A percentile compares a stretch with the other conserved stretches of the same genome.
These are phyloP conservation scores for Piper betle DNA, from an alignment of 164 flowering plant genomes.

Conservation along the genomic window DNA sequence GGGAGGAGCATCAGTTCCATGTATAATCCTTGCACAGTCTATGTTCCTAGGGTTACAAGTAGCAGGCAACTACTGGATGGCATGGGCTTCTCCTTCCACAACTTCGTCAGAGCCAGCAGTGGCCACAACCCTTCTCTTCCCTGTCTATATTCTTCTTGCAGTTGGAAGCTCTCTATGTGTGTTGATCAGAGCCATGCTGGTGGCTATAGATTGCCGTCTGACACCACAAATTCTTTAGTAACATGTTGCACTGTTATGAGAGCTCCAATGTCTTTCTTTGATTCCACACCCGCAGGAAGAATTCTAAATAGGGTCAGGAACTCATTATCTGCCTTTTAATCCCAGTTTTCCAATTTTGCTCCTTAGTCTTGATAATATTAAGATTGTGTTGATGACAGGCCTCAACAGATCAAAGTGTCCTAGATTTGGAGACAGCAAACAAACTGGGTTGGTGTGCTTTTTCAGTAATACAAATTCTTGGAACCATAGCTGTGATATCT, in stretches of 20 bases:
- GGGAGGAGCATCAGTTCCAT: conserved; percentile 57
- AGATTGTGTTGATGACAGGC: conserved; percentile 42
- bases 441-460: conserved; percentile 89
- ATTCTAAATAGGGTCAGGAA: conserved; percentile 72
- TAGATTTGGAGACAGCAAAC: conserved; percentile 66
- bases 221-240: conserved; percentile 65
- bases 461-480: conserved; percentile 70
- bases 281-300: conserved; percentile 94
- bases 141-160: conserved; percentile 58
- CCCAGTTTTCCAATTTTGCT: too few species aligned
- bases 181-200: conserved; percentile 43
- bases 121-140: conserved; percentile 32
- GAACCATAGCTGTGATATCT: conserved; percentile 85
- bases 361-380: neutral
- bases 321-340: too few species aligned
- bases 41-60: conserved; percentile 67
- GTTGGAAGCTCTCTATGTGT: conserved; percentile 75
- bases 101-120: conserved; percentile 21
- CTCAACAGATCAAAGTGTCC: conserved; percentile 84
- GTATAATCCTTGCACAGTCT: conserved; percentile 67
- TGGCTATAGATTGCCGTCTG: conserved; percentile 47
- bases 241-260: conserved; percentile 71
- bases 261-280: conserved; percentile 98
- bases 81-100: conserved; percentile 82
- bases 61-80: conserved; percentile 95